phyloP scores from a whole-genome alignment of 2,329 filamentous ascomycete species.

The Chaetomium olivaceum region DNA sequence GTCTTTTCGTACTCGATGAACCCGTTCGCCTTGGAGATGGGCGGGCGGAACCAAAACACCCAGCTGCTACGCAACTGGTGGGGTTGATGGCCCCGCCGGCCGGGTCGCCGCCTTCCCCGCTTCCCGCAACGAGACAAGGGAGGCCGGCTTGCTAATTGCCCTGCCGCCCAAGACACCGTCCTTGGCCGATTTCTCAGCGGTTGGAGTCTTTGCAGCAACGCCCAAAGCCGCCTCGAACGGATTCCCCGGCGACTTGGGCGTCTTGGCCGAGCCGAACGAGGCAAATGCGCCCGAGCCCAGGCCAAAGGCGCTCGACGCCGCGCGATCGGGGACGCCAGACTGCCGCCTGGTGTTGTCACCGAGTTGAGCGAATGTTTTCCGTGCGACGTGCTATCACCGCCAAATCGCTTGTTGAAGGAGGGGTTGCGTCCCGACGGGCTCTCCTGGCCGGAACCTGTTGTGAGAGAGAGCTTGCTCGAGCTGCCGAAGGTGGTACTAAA shows the following conservation, averaged over 20 bases:
- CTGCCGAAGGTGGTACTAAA: conserved; percentile 45
- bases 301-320: conserved; percentile 86
- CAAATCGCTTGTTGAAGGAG: conserved; percentile 74
- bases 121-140: conserved; percentile 52
- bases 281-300: conserved; percentile 94
- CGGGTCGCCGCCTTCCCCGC: conserved; percentile 42
- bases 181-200: conserved; percentile 63
- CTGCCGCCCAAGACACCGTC: conserved; percentile 41
- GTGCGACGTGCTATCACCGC: conserved; percentile 71
- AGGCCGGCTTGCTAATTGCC: conserved; percentile 40
- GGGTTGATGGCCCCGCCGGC: conserved; percentile 42
- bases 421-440: conserved; percentile 59
- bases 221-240: conserved; percentile 75
- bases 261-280: conserved; percentile 86
- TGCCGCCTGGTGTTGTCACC: conserved; percentile 68
- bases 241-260: conserved; percentile 80
- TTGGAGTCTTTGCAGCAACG: conserved; percentile 52
- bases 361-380: conserved; percentile 79
- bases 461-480: conserved; percentile 86
- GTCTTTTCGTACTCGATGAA: conserved; percentile 95
- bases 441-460: conserved; percentile 62
- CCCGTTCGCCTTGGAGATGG: conserved; percentile 89
- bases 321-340: conserved; percentile 72
- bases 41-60: conserved; percentile 97
- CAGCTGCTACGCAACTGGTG: conserved; percentile 80